Base-by-base conservation (phyloP, 352 stramenopile species). In the Peronospora belbahrii region DNA sequence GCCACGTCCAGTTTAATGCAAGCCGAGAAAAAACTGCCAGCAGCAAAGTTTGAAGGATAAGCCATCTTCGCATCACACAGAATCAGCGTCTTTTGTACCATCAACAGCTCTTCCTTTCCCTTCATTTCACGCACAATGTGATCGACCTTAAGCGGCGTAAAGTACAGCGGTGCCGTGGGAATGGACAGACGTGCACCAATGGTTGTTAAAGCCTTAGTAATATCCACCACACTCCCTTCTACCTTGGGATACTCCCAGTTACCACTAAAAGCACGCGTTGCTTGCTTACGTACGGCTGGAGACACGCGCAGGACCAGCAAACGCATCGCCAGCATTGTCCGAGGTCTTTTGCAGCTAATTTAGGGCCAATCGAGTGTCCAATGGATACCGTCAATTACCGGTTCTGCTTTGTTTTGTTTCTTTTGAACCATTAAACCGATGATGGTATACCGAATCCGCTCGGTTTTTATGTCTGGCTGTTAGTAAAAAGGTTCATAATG, bases 181-280 rank as follows among this genome's bases (percentile, higher is more conserved):
- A 89, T 89, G 38, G 77, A 89, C 48, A 89, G 62, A 0, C 77
- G 77, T 47, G 66, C 72, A 55, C 77, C 77, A 50, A 89, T 89
- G 25, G 63, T 69, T 33, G 62, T 85, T 41, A 89, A 61, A 52
- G 61, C 62, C 52, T 79, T 82, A 42, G 74, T 85, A 54, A 89
- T 53, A 38, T 89, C 77, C 5, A 60, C 54, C 41, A 85, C 77
- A 11, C 65, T 82, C 39, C 77, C 77, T 31, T 89, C 74, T 34
- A 89, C 79, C 47, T 79, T 79, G 38, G 77, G 77, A 66, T 89
- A 89, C 52, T 89, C 74, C 50, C 82, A 77, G 51, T 89, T 89
- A 42, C 77, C 77, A 45, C 77, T 89, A 62, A 87, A 89, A 28
- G 70, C 63, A 33, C 77, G 77, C 38, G 56, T 41, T 6, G 37